Evolutionary conservation across 2,329 filamentous ascomycete species (phyloP).

Genomic region (Colletotrichum tropicicola): DNA sequence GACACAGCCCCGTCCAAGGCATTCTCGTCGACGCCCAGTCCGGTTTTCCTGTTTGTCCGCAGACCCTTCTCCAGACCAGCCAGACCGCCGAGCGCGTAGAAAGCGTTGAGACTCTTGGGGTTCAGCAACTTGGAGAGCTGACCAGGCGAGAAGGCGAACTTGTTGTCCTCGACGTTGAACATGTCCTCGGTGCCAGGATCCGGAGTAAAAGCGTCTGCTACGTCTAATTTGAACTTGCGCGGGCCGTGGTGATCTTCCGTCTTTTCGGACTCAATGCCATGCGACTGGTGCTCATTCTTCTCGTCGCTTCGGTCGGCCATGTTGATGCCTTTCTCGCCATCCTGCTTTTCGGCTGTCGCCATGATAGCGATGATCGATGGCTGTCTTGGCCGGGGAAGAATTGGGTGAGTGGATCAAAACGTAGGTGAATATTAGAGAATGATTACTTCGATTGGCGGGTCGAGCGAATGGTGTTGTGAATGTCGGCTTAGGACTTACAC

Average conservation of each 20-base stretch:
- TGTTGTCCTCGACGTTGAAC: constrained; percentile 73
- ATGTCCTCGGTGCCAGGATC: constrained; percentile 78
- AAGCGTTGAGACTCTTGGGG: constrained; percentile 79
- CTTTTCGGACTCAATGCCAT: constrained; percentile 3
- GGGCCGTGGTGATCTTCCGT: constrained; percentile 9
- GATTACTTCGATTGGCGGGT: background rate
- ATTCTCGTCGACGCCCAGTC: constrained; percentile 76
- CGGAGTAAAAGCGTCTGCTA: constrained; percentile 42
- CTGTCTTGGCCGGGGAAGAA: no score
- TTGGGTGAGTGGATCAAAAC: no score
- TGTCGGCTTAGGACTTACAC: no score
- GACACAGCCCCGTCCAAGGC: constrained; percentile 68
- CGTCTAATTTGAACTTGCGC: constrained; percentile 34
- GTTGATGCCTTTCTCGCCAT: constrained; percentile 18
- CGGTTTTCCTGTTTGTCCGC: constrained; percentile 69
- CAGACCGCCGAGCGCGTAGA: constrained; percentile 79
- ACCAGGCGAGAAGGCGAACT: constrained; percentile 77
- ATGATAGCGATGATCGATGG: background rate
- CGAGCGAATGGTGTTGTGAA: no score
- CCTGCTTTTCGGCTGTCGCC: constrained; percentile 1
- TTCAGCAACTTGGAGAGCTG: constrained; percentile 81
- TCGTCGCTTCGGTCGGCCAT: background rate
- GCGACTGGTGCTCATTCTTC: background rate
- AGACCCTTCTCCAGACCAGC: constrained; percentile 78
- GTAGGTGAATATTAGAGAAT: background rate